Base-by-base conservation (phyloP, 2,329 filamentous ascomycete genomes). In the Fusarium graminum region DNA sequence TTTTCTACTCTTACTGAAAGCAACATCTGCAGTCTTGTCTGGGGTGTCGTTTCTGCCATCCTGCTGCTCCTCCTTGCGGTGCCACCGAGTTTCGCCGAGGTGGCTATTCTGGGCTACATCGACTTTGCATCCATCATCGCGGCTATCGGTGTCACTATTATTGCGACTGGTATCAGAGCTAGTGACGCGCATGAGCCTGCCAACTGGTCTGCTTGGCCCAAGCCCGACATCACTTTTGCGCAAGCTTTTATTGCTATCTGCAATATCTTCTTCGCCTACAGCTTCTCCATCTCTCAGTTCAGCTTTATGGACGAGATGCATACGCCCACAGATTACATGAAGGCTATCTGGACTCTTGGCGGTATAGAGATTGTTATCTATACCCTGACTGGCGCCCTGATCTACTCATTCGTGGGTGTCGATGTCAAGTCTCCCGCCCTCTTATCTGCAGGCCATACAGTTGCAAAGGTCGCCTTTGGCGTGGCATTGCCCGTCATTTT, bases 231-330 rank as follows among this genome's bases (percentile, higher is more conserved):
- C 12, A 75, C 77, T 7, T 78, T 88, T 26, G 79, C 79, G 40
- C 78, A 83, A 52, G 86, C 80, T 9, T 88, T 89, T 69, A 79
- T 85, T 11, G 82, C 85, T 3, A 80, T 89, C n/a, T 82, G 80
- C 67, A 90, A 91, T 75, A 91, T 92, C 51, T 81, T 90, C 56
- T 86, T 92, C 58, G 88, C 89, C 40, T 92, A 88, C 77, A 80
- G 86, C 65, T 81, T 80, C 36, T 77, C 79, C 13, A 73, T 81
- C 29, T 80, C 77, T 54, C 79, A 81, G 69, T 80, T 81, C 71
- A 78, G 74, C 70, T 81, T 81, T 68, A 81, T 81, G 79, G 79
- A 81, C 50, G 79, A 81, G 70, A 81, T 81, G 79, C 79, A 81
- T 53, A 80, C 78, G 3, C 79, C 79, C 8, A 38, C 45, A 9